These are phyloP conservation scores for Starmerella davenportii DNA, from an alignment of 805 yeast genomes.

Conservation along the genomic window DNA sequence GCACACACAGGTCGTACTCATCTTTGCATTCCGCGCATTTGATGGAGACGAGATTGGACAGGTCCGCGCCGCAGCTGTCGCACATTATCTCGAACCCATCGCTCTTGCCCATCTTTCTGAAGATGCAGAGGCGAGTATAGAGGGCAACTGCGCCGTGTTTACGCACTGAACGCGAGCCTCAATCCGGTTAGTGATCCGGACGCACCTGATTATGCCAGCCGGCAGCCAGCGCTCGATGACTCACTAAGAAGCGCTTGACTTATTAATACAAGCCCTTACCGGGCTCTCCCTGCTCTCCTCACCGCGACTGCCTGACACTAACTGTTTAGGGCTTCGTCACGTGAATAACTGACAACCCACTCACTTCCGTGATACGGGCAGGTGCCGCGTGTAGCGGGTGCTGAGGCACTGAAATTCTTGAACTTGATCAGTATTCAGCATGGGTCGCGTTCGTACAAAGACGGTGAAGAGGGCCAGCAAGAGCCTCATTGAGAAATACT, in stretches of 20 bases:
- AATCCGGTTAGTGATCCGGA: too few relatives aligned
- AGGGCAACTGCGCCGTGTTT: too few relatives aligned
- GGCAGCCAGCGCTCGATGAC: too few relatives aligned
- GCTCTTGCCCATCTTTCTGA: slow-evolving; percentile 10
- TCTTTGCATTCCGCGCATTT: slow-evolving; percentile 71
- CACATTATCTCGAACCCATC: slow-evolving; percentile 30
- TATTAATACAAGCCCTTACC: too few relatives aligned
- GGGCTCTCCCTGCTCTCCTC: too few relatives aligned
- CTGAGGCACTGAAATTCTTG: slow-evolving; percentile 11
- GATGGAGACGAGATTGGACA: slow-evolving; percentile 79
- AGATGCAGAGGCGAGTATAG: background rate
- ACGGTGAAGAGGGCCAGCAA: slow-evolving; percentile 99
- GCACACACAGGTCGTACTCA: slow-evolving; percentile 83
- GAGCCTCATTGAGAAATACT: slow-evolving; percentile 97
- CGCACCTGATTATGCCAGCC: too few relatives aligned
- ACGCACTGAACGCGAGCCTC: too few relatives aligned
- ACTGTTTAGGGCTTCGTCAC: background rate
- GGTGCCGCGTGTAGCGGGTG: too few relatives aligned
- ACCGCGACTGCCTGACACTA: too few relatives aligned
- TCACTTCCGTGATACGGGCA: too few relatives aligned
- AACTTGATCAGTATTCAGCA: slow-evolving; percentile 9
- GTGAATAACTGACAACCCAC: too few relatives aligned
- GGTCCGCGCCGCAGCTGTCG: slow-evolving; percentile 91
- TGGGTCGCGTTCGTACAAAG: slow-evolving; percentile 99
- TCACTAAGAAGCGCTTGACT: too few relatives aligned